Percentiles rank a stretch among this genome's conserved stretches.
These are phyloP conservation scores for Symbiodinium natans DNA, from an alignment of 73 alveolate species.

Conservation along the genomic window DNA sequence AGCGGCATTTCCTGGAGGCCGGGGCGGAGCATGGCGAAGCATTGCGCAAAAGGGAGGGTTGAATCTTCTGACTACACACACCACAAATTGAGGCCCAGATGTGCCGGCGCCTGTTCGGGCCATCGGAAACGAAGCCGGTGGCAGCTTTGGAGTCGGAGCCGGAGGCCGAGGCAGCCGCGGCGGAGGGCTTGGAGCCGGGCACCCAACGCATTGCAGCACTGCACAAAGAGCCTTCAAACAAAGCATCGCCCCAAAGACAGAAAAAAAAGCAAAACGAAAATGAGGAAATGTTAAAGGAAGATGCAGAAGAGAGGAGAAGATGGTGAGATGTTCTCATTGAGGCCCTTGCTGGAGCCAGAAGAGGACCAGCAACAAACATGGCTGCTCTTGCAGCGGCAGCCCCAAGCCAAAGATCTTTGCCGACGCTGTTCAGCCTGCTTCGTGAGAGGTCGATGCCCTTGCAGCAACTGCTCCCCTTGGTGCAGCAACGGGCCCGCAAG, in stretches of 20 bases:
- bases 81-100: no score
- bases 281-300: no score
- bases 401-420: neutral
- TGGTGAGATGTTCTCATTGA: neutral
- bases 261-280: no score
- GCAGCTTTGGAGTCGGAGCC: neutral
- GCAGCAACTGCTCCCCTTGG: neutral
- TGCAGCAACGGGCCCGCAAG: no score
- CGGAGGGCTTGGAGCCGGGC: neutral
- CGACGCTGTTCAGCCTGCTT: neutral
- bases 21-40: neutral
- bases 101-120: neutral
- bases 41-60: neutral
- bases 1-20: neutral
- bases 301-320: no score
- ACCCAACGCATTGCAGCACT: no score
- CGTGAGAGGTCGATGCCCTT: neutral
- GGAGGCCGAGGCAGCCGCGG: neutral
- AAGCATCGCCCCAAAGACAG: no score
- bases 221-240: no score
- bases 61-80: no score
- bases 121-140: neutral
- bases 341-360: constrained; percentile 9
- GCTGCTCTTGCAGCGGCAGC: neutral
- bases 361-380: constrained; percentile 9